Evolutionary conservation across 352 stramenopile genomes (phyloP), one percentile per base, ranked within the genome.

Genomic region (Phytophthora parvispora): DNA sequence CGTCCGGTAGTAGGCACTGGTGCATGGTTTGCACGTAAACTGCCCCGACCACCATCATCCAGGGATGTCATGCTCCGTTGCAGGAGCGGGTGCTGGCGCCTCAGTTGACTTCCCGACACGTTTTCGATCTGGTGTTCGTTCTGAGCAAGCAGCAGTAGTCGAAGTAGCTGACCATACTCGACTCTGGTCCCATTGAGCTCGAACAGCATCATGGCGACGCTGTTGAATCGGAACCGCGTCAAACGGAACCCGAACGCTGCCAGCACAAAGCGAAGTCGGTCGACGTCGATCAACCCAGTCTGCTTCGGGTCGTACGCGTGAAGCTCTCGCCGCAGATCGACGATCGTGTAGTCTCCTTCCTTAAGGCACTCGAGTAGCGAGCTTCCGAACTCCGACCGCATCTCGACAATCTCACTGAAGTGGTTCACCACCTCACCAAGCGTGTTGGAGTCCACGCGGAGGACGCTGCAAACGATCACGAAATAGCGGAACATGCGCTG

Each of bases 401-500:
- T 59, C 49, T 83, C 60, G 16, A 90, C 75, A 40, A 80, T 86
- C 45, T 91, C 83, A 16, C 55, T 81, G 42, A 92, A 91, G 38
- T 91, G 75, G 13, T 75, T 72, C 60, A 91, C 74, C 12, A 91
- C 80, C 22, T 89, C 69, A 4, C 75, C 72, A 1, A 92, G 64
- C 18, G 84, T 83, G 0, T 49, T 67, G 1, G 76, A 64, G 24
- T 92, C 77, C 2, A 91, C 79, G 2, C 75, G 74, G 3, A 87
- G 60, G 45, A 90, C 73, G 53, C 81, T 81, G 20, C 67, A 81
- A 7, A 90, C 70, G 36, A 92, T 62, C 27, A 90, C 70, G 29
- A 88, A 92, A 34, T 85, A 73, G 27, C 81, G 80, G 12, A 89
- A 72, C 32, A 92, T 89, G 6, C 69, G 64, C n/a, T 78, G 81